These are phyloP conservation scores for Endocalyx cinctus DNA, from an alignment of 2,329 filamentous ascomycete species.

Conservation along the genomic window DNA sequence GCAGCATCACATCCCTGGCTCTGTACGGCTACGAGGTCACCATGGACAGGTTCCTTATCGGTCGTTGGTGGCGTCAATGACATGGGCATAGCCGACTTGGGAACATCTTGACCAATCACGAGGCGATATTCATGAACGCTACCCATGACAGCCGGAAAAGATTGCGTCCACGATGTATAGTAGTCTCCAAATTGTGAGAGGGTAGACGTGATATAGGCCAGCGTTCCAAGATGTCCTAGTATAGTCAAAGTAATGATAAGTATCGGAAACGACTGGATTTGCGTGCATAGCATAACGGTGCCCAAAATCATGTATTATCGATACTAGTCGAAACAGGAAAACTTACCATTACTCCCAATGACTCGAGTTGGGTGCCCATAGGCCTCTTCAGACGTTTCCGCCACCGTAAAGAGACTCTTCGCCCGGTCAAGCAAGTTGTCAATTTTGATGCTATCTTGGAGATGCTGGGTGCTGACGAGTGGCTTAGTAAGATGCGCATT, in stretches of 20 bases:
- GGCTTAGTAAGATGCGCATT: conserved; percentile 22
- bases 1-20: conserved; percentile 59
- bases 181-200: conserved; percentile 53
- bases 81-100: conserved; percentile 51
- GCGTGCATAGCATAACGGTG: background rate
- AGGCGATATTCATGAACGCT: conserved; percentile 55
- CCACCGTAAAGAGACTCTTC: conserved; percentile 57
- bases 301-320: conserved; percentile 4
- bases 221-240: conserved; percentile 57
- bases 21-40: conserved; percentile 53
- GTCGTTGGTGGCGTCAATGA: conserved; percentile 63
- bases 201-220: conserved; percentile 57
- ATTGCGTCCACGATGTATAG: conserved; percentile 59
- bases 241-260: conserved; percentile 1
- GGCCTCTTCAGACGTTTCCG: conserved; percentile 53
- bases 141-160: conserved; percentile 58
- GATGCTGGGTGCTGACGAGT: conserved; percentile 47
- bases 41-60: conserved; percentile 54
- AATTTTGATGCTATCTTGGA: conserved; percentile 53
- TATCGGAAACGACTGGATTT: no score
- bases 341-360: conserved; percentile 59
- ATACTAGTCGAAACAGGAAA: background rate
- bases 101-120: conserved; percentile 48
- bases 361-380: conserved; percentile 67
- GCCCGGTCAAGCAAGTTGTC: conserved; percentile 56